Evolutionary conservation across 148 eudicot species (phyloP).

Genomic region (Camellia granthamiana): DNA sequence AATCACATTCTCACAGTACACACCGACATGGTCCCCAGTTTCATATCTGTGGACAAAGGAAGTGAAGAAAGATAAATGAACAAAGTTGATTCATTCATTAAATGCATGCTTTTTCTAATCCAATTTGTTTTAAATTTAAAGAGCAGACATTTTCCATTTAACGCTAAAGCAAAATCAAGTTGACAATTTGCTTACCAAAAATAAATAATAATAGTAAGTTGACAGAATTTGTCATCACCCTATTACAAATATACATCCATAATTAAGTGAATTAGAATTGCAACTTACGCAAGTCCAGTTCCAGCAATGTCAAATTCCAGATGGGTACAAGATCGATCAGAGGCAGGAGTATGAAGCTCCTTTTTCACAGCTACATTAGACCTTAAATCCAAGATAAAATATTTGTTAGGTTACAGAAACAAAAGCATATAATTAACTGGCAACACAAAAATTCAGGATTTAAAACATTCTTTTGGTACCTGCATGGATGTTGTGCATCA

Average conservation of each 20-base stretch:
- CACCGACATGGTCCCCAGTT: constrained; percentile 99
- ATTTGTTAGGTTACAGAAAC: constrained; percentile 18
- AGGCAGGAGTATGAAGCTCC: constrained; percentile 84
- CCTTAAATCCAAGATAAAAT: constrained; percentile 30
- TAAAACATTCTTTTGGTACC: constrained; percentile 32
- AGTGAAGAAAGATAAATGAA: constrained; percentile 2
- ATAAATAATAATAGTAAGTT: background rate
- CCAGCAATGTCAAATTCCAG: constrained; percentile 85
- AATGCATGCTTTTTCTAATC: background rate
- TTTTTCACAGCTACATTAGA: constrained; percentile 78
- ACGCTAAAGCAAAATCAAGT: background rate
- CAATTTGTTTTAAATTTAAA: background rate
- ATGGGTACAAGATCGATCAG: constrained; percentile 97
- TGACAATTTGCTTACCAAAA: no score
- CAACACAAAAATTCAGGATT: background rate
- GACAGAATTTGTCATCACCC: background rate
- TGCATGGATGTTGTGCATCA: constrained; percentile 96
- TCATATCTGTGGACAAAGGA: constrained; percentile 59
- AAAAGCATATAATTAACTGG: background rate
- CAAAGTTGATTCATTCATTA: background rate
- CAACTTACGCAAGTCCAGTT: constrained; percentile 76
- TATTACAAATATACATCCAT: background rate
- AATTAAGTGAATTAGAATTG: background rate
- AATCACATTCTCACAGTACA: constrained; percentile 70
- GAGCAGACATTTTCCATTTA: background rate